Evolutionary conservation across 2,329 filamentous ascomycete genomes (phyloP).

Genomic region (Microdochium paspali): DNA sequence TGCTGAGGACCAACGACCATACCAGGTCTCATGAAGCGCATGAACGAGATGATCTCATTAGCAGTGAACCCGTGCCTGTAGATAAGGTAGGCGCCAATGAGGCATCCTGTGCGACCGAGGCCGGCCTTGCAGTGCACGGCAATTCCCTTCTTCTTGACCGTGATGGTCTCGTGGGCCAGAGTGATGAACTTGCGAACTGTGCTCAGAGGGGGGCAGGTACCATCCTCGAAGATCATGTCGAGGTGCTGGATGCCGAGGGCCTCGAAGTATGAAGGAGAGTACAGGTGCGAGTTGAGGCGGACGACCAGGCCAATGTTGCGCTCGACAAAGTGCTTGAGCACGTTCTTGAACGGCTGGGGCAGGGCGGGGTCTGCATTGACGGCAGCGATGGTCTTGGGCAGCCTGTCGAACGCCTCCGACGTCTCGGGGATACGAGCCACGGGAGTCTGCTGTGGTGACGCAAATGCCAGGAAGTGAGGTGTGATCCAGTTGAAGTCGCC

Average conservation of each 20-base stretch:
- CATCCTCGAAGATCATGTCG: constrained; percentile 99
- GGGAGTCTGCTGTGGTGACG: constrained; percentile 80
- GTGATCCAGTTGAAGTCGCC: constrained; percentile 99
- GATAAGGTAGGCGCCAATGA: constrained; percentile 96
- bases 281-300: constrained; percentile 88
- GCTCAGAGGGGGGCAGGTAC: constrained; percentile 81
- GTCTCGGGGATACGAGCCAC: constrained; percentile 61
- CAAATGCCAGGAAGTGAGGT: constrained; percentile 89
- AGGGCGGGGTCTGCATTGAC: constrained; percentile 62
- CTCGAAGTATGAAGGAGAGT: constrained; percentile 95
- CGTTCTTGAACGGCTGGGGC: constrained; percentile 88
- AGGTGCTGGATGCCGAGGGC: constrained; percentile 89
- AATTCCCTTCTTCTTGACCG: constrained; percentile 80
- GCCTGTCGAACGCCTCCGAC: constrained; percentile 61
- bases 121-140: constrained; percentile 98
- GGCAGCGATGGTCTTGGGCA: constrained; percentile 69
- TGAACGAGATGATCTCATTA: constrained; percentile 94
- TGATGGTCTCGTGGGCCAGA: constrained; percentile 90
- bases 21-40: constrained; percentile 97
- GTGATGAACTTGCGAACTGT: constrained; percentile 94
- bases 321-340: constrained; percentile 79
- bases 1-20: constrained; percentile 99
- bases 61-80: constrained; percentile 96
- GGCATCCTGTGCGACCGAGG: constrained; percentile 85
- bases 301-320: constrained; percentile 90